These are phyloP conservation scores for Fraxinus velutina DNA, from an alignment of 305 asterid genomes.

Conservation along the genomic window DNA sequence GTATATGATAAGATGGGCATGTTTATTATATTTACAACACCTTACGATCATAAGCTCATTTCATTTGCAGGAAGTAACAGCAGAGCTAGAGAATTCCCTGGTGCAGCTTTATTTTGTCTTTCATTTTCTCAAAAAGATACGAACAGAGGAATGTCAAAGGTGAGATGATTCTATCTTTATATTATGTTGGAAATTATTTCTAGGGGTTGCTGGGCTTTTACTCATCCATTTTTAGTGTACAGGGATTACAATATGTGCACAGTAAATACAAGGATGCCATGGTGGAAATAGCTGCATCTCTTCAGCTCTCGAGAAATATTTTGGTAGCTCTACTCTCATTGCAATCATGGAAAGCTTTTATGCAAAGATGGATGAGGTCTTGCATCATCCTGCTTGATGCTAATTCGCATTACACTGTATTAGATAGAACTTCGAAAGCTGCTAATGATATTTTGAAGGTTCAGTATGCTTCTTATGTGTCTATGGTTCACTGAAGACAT, in stretches of 20 bases:
- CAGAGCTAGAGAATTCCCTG: slow-evolving; percentile 63
- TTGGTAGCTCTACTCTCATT: slow-evolving; percentile 72
- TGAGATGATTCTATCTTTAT: slow-evolving; percentile 38
- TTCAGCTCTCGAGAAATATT: slow-evolving; percentile 75
- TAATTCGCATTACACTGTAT: slow-evolving; percentile 45
- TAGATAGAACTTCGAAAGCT: slow-evolving; percentile 66
- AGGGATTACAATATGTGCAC: slow-evolving; percentile 60
- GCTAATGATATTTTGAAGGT: slow-evolving; percentile 84
- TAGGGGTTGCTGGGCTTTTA: slow-evolving; percentile 22
- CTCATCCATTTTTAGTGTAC: slow-evolving; percentile 20
- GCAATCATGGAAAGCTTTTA: slow-evolving; percentile 97
- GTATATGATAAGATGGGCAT: slow-evolving; percentile 13
- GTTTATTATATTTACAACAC: slow-evolving; percentile 13
- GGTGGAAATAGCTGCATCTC: slow-evolving; percentile 71
- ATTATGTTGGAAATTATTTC: neutral
- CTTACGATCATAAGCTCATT: slow-evolving; percentile 22
- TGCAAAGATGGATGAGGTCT: slow-evolving; percentile 88
- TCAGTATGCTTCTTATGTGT: slow-evolving; percentile 17
- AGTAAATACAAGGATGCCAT: slow-evolving; percentile 62
- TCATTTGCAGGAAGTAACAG: slow-evolving; percentile 56
- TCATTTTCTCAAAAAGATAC: slow-evolving; percentile 49
- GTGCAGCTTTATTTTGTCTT: slow-evolving; percentile 78
- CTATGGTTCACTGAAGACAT: slow-evolving; percentile 8
- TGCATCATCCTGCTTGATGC: slow-evolving; percentile 55
- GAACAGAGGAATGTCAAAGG: slow-evolving; percentile 49